Evolutionary conservation across 257 asterid species (phyloP).

Genomic region (Knoxia roxburghii): DNA sequence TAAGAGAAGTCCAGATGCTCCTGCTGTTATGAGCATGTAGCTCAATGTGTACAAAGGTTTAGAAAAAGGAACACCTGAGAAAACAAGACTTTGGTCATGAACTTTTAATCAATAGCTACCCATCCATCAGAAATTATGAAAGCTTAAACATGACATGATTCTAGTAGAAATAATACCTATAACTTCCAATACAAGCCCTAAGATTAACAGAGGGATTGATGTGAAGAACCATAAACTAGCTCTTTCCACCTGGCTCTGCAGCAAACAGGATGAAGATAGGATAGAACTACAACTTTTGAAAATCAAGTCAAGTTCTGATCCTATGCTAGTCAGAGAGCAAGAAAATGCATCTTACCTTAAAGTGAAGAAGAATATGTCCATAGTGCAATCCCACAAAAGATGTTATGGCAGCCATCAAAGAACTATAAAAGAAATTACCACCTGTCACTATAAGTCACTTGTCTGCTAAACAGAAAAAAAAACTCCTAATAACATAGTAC

Average conservation of each 20-base stretch:
- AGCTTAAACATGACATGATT: background rate
- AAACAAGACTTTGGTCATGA: constrained; percentile 10
- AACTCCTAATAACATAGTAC: background rate
- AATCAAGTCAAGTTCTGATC: constrained; percentile 4
- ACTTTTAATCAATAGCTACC: constrained; percentile 2
- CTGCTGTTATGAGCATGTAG: constrained; percentile 77
- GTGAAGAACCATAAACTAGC: constrained; percentile 51
- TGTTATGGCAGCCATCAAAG: constrained; percentile 85
- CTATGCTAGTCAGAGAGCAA: constrained; percentile 13
- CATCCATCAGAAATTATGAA: background rate
- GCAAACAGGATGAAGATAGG: constrained; percentile 16
- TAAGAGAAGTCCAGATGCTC: constrained; percentile 67
- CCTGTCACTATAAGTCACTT: constrained; percentile 10
- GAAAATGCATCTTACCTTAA: constrained; percentile 43
- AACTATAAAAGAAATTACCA: constrained; percentile 33
- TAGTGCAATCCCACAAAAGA: constrained; percentile 76
- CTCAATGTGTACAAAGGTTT: constrained; percentile 84
- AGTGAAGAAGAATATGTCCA: constrained; percentile 80
- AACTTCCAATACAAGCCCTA: constrained; percentile 44
- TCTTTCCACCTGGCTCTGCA: constrained; percentile 60
- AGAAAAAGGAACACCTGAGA: constrained; percentile 70
- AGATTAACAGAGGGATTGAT: constrained; percentile 52
- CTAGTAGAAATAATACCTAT: constrained; percentile 35
- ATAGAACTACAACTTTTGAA: constrained; percentile 3
- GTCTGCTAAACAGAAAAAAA: background rate